Base-by-base conservation (phyloP, 139 green algal genomes). In the Chlorella sp. region DNA sequence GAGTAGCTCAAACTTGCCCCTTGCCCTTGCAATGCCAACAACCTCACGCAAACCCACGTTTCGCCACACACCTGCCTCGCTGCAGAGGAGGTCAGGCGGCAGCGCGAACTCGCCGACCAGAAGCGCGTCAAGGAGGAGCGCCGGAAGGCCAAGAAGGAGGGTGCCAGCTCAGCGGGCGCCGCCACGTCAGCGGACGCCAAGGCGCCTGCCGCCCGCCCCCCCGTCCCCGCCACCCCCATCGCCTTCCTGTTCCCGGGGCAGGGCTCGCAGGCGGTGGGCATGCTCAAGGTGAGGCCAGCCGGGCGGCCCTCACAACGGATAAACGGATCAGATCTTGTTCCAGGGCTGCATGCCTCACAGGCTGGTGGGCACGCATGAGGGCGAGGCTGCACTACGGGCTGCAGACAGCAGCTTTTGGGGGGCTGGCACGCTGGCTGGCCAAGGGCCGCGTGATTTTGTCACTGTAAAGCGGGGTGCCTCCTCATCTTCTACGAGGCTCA, bases 241-340 rank as follows among this genome's bases (percentile, higher is more conserved):
- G 96, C 91, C 19, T 97, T 98, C 85, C 88, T 99, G 34, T 99
- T 99, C 86, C 97, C 97, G 1, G 97, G 97, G 3, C 97, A 99
- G 91, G 97, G 95, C 60, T 97, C 95, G 22, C 97, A 99, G 57
- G 93, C 93, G 0, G 93, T 99, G 30, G 97, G 97, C 89, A 99
- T 99, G 97, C 92, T 98, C 73, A 92, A 91, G 83, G 89, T 93
- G 28, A 57, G 87, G 69, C 22, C 60, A n/a, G 36, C 36, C 69
- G 61, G 53, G 22, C 48, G 48, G 48, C 5, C 48, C 9, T n/a
- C n/a, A n/a, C n/a, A n/a, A n/a, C n/a, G n/a, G n/a, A n/a, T n/a
- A n/a, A n/a, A n/a, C n/a, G n/a, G n/a, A n/a, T n/a, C n/a, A n/a
- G n/a, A n/a, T n/a, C n/a, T n/a, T n/a, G n/a, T n/a, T n/a, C n/a